These are phyloP conservation scores for Astrothelium macrocarpum DNA, from an alignment of 495 filamentous ascomycete genomes.

Conservation along the genomic window DNA sequence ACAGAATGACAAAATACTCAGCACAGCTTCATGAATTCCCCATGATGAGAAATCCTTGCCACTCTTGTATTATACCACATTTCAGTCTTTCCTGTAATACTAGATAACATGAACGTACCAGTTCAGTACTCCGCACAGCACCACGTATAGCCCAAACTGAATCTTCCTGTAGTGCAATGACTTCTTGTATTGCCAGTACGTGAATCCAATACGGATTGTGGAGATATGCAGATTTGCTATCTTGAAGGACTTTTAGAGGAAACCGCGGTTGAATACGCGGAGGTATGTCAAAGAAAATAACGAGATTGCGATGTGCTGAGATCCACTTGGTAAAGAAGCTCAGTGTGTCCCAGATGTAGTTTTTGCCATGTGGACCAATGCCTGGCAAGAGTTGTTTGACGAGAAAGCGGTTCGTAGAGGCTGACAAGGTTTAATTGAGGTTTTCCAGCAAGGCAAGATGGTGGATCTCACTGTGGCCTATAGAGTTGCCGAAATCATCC, in stretches of 20 bases:
- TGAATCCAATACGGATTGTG: constrained; percentile 1
- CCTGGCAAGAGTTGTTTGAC: neutral
- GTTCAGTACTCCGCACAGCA: neutral
- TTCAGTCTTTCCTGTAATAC: neutral
- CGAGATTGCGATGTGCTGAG: neutral
- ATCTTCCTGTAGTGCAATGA: neutral
- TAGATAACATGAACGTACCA: neutral
- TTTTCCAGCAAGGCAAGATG: neutral
- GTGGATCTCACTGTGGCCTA: neutral
- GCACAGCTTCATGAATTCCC: neutral
- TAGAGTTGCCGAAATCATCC: neutral
- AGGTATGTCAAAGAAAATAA: neutral
- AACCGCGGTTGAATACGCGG: neutral
- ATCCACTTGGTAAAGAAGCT: constrained; percentile 4
- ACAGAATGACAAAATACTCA: neutral
- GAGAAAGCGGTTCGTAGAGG: neutral
- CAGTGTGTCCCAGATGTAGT: neutral
- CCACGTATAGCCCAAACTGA: neutral
- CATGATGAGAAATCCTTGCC: neutral
- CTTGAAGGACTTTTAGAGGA: neutral
- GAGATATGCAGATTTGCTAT: neutral
- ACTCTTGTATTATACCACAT: neutral
- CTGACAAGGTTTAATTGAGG: neutral
- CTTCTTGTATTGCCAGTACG: neutral
- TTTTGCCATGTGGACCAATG: neutral